These are phyloP conservation scores for Aureobasidium sp. DNA, from an alignment of 2,329 filamentous ascomycete genomes.

Conservation along the genomic window DNA sequence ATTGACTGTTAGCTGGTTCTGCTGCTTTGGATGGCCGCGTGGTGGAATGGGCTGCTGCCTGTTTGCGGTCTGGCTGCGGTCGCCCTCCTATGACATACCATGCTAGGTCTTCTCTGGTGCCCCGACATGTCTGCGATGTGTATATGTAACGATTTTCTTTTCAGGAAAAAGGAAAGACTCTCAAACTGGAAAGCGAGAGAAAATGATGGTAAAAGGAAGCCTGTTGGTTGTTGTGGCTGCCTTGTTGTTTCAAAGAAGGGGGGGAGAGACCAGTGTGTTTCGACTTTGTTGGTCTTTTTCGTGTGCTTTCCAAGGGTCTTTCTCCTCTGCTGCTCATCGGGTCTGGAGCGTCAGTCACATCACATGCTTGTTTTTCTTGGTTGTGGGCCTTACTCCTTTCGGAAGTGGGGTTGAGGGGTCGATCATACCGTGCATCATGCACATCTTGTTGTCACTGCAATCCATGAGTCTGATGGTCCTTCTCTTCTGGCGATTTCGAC, in stretches of 20 bases:
- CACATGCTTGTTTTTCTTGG: conserved; percentile 3
- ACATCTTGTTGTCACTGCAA: background rate
- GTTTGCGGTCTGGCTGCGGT: background rate
- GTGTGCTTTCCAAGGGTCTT: conserved; percentile 3
- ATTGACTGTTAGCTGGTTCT: background rate
- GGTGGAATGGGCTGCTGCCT: background rate
- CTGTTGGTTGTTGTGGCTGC: background rate
- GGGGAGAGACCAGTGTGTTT: background rate
- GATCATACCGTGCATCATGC: background rate
- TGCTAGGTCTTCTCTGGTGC: conserved; percentile 8
- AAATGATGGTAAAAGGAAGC: background rate
- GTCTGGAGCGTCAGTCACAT: conserved; percentile 6
- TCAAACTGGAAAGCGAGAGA: background rate
- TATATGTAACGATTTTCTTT: background rate
- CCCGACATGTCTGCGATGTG: background rate
- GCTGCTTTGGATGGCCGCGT: background rate
- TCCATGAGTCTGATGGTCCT: background rate
- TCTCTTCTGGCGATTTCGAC: too few relatives aligned
- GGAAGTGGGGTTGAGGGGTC: background rate
- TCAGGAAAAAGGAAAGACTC: background rate
- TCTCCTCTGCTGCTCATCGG: background rate
- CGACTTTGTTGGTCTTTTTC: conserved; percentile 5
- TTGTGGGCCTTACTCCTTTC: background rate
- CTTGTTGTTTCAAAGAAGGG: background rate
- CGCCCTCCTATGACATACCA: conserved; percentile 3